These are phyloP conservation scores for Suillus brevipes DNA, from an alignment of 768 basidiomycete genomes.

Conservation along the genomic window DNA sequence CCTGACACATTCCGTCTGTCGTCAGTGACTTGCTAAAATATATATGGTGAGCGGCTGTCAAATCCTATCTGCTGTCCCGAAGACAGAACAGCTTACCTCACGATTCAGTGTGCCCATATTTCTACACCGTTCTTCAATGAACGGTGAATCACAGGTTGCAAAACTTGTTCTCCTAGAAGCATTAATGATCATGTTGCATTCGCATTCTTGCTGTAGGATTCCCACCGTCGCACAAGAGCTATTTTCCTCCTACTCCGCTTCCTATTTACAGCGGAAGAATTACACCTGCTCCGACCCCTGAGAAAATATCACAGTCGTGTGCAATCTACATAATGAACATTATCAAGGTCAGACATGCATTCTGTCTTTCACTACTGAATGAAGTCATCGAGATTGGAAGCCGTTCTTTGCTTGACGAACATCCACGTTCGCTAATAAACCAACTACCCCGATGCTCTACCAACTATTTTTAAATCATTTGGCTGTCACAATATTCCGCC, in stretches of 20 bases:
- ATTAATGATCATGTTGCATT: not conserved
- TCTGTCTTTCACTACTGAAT: not conserved
- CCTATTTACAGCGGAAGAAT: not conserved
- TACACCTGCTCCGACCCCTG: not conserved
- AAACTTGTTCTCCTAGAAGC: not conserved
- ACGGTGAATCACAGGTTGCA: not conserved
- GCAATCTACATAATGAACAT: not conserved
- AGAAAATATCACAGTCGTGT: not conserved
- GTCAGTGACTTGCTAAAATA: not conserved
- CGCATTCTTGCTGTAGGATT: not conserved
- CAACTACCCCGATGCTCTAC: not conserved
- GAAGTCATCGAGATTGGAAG: not conserved
- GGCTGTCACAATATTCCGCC: not conserved
- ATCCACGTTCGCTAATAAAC: not conserved
- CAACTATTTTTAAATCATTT: not conserved
- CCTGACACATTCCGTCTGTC: conserved; percentile 9
- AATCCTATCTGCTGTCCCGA: not conserved
- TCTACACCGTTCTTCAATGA: too few relatives aligned
- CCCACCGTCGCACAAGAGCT: not conserved
- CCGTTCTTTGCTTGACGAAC: not conserved
- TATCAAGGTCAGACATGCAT: not conserved
- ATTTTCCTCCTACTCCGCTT: not conserved
- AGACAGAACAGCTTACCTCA: not conserved
- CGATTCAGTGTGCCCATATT: not conserved
- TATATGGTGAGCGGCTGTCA: not conserved